A percentile compares a stretch with the other conserved stretches of the same genome.
These are phyloP conservation scores for Peziza echinospora DNA, from an alignment of 495 filamentous ascomycete species.

Conservation along the genomic window DNA sequence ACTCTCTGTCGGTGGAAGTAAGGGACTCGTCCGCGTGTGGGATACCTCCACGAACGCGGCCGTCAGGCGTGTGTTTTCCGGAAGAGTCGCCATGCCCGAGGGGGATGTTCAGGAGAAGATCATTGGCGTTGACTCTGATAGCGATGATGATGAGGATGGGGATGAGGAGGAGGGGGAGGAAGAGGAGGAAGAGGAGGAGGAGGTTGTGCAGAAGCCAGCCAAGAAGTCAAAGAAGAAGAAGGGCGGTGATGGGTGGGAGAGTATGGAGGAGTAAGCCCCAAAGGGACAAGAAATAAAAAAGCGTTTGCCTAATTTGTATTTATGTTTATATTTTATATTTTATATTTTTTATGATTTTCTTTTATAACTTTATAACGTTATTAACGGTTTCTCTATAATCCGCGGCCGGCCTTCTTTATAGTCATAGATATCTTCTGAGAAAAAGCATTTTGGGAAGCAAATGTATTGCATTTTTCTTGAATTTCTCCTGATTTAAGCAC, in stretches of 20 bases:
- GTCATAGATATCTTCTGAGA: too few species aligned
- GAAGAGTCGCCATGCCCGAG: constrained; percentile 35
- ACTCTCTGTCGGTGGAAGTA: constrained; percentile 81
- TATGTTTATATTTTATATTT: too few species aligned
- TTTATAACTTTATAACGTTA: too few species aligned
- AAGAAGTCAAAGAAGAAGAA: constrained; percentile 29
- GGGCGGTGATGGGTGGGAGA: constrained; percentile 49
- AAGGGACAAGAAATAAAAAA: not conserved
- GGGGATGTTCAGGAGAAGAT: constrained; percentile 55
- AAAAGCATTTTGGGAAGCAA: too few species aligned
- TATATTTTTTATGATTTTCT: too few species aligned
- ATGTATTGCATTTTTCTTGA: too few species aligned
- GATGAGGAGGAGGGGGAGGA: constrained; percentile 39
- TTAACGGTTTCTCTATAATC: too few species aligned
- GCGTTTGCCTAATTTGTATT: too few species aligned
- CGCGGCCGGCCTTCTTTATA: too few species aligned
- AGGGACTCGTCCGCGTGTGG: constrained; percentile 84
- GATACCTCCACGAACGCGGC: constrained; percentile 86
- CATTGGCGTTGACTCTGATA: constrained; percentile 43
- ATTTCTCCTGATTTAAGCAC: too few species aligned
- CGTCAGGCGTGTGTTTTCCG: constrained; percentile 70
- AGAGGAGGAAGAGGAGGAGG: constrained; percentile 35
- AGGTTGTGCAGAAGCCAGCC: constrained; percentile 36
- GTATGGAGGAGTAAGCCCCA: constrained; percentile 49
- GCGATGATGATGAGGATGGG: constrained; percentile 35